Percentiles rank a stretch among this genome's conserved stretches.
Evolutionary conservation across 495 filamentous ascomycete species (phyloP).

Genomic region (Aspergillus bertholletiae): DNA sequence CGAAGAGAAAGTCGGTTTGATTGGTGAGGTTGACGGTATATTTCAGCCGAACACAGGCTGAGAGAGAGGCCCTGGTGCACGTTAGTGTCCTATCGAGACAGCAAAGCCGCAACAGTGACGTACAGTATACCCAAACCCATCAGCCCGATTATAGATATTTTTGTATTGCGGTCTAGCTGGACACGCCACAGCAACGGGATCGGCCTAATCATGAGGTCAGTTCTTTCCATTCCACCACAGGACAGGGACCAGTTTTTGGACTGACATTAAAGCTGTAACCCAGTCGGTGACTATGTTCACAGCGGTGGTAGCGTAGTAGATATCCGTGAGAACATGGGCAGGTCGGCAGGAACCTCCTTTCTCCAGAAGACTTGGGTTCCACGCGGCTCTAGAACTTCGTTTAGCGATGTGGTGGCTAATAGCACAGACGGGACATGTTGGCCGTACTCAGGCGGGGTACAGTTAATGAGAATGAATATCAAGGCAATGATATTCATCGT

Average conservation of each 20-base stretch:
- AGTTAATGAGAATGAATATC: slow-evolving; percentile 24
- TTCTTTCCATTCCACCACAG: not conserved
- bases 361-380: slow-evolving; percentile 11
- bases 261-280: slow-evolving; percentile 43
- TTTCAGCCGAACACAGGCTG: slow-evolving; percentile 24
- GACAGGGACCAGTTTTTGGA: not conserved
- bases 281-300: slow-evolving; percentile 26
- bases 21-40: slow-evolving; percentile 21
- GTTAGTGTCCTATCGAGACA: not conserved
- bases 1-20: slow-evolving; percentile 19
- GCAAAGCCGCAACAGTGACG: too few species aligned
- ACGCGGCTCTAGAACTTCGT: slow-evolving; percentile 15
- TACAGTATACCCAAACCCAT: slow-evolving; percentile 50
- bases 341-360: slow-evolving; percentile 20
- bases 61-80: slow-evolving; percentile 14
- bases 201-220: slow-evolving; percentile 22
- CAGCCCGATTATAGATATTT: slow-evolving; percentile 41
- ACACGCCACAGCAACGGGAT: slow-evolving; percentile 47
- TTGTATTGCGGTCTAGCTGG: slow-evolving; percentile 42
- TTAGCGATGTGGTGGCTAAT: not conserved
- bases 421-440: not conserved
- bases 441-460: slow-evolving; percentile 20
- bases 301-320: slow-evolving; percentile 24
- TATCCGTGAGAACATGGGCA: slow-evolving; percentile 19
- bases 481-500: slow-evolving; percentile 22